Evolutionary conservation across 2,329 filamentous ascomycete genomes (phyloP).

Genomic region (Elsinoe perseae): DNA sequence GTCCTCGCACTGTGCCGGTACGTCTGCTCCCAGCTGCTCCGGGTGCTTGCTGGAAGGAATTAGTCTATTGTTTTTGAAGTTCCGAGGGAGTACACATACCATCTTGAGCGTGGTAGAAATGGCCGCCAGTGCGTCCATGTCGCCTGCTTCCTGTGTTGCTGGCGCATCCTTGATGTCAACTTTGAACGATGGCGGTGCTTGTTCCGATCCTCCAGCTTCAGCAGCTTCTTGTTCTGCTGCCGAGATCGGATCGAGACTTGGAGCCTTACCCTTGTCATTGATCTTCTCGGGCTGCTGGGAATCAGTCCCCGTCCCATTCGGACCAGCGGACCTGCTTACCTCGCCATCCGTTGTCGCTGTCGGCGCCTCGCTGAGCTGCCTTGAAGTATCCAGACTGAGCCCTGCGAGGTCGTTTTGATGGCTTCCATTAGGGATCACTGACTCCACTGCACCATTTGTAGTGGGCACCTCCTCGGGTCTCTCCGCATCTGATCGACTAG

Average conservation of each 20-base stretch:
- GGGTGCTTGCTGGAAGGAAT: slow-evolving; percentile 42
- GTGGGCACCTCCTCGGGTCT: slow-evolving; percentile 7
- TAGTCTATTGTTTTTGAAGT: not conserved
- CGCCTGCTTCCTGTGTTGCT: slow-evolving; percentile 68
- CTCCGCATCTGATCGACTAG: slow-evolving; percentile 13
- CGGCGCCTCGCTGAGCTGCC: slow-evolving; percentile 19
- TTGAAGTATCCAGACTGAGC: slow-evolving; percentile 18
- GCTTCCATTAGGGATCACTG: slow-evolving; percentile 25
- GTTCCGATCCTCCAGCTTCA: slow-evolving; percentile 38
- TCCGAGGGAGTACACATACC: slow-evolving; percentile 32
- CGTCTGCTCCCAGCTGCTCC: slow-evolving; percentile 40
- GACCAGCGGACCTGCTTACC: not conserved
- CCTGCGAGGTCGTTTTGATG: slow-evolving; percentile 30
- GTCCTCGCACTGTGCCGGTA: slow-evolving; percentile 71
- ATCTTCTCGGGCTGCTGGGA: not conserved
- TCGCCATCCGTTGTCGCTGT: slow-evolving; percentile 15
- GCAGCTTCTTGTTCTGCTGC: slow-evolving; percentile 62
- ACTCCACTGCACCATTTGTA: slow-evolving; percentile 9
- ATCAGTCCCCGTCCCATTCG: not conserved
- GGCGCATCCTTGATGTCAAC: slow-evolving; percentile 72
- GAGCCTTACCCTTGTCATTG: slow-evolving; percentile 3
- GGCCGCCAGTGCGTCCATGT: slow-evolving; percentile 63
- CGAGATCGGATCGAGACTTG: slow-evolving; percentile 46
- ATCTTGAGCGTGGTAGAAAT: slow-evolving; percentile 65
- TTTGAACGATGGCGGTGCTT: slow-evolving; percentile 59